Evolutionary conservation across 495 filamentous ascomycete species (phyloP).

Genomic region (Penicillium samsonianum): DNA sequence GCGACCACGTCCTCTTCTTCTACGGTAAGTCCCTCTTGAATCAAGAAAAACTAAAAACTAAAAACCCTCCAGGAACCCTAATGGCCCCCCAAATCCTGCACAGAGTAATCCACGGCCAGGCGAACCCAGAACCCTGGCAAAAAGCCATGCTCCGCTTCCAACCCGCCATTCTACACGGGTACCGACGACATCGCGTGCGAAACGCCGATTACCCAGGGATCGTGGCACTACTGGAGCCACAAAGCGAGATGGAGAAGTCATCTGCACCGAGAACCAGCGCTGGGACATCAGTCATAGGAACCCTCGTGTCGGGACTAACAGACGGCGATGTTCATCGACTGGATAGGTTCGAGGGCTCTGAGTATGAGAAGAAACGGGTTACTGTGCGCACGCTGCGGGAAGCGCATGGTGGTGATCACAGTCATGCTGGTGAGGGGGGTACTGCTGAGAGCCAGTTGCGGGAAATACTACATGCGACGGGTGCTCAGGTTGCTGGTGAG

Average conservation of each 20-base stretch:
- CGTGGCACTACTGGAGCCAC: constrained; percentile 35
- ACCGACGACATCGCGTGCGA: constrained; percentile 67
- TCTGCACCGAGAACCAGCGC: constrained; percentile 11
- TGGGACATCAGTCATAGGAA: constrained; percentile 67
- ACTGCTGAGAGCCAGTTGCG: constrained; percentile 24
- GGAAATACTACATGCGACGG: constrained; percentile 36
- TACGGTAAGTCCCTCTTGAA: constrained; percentile 47
- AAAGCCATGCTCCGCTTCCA: constrained; percentile 60
- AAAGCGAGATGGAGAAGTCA: not conserved
- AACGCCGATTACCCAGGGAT: constrained; percentile 86
- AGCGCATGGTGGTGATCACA: constrained; percentile 22
- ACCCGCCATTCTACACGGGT: constrained; percentile 74
- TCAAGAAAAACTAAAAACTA: not conserved
- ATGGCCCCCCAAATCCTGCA: constrained; percentile 84
- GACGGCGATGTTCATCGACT: constrained; percentile 72
- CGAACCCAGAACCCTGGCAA: constrained; percentile 49
- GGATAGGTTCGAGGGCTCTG: constrained; percentile 77
- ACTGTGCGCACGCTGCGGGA: constrained; percentile 55
- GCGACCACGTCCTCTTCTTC: constrained; percentile 56
- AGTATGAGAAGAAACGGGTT: constrained; percentile 68
- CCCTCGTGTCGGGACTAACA: constrained; percentile 75
- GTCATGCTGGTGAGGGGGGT: not conserved
- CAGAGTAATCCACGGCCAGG: constrained; percentile 72
- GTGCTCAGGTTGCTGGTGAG: constrained; percentile 33
- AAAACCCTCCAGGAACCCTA: constrained; percentile 44